Base-by-base conservation (phyloP, 2,329 filamentous ascomycete species). In the Davidsoniella australis region DNA sequence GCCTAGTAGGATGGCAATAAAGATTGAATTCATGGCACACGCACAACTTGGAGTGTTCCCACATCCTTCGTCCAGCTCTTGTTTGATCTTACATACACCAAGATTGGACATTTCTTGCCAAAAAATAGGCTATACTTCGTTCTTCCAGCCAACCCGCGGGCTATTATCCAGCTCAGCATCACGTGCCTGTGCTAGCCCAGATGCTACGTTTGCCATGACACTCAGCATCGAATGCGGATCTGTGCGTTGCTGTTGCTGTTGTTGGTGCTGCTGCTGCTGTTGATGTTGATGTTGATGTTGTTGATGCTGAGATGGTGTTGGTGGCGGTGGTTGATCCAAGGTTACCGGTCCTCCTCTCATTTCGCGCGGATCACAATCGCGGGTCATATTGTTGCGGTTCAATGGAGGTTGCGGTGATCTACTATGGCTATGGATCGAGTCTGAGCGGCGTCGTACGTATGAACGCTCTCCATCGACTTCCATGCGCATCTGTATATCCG, bases 141-240 rank as follows among this genome's bases (percentile, higher is more conserved):
- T 16, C 44, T 46, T 20, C 44, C 44, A 46, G 20, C 44, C 33
- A 46, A 46, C 44, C 2, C 44, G 26, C 4, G 44, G 39, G 12
- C 44, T 39, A 8, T 37, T 23, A 24, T 46, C 44, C 17, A 23
- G 24, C 18, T 39, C 38, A n/a, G 38, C 33, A 16, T 46, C 20
- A 12, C 36, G 44, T 39, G 44, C 33, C 20, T 23, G 33, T 14
- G 50, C 50, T 10, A 42, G 36, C 2, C 41, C 50, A 7, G 47
- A 46, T 24, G 50, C 50, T n/a, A 47, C 50, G 39, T 52, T 42
- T 10, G 46, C 50, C 46, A 52, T 45, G 10, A 47, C 50, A 37
- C 39, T 48, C 14, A 48, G 40, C 47, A 48, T 48, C 17, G 29
- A 44, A 36, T 48, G 47, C 24, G 47, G 29, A 33, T 33, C 29